Evolutionary conservation across 495 filamentous ascomycete species (phyloP), one percentile per base, ranked within the genome.

Genomic region (Tuber indicum): DNA sequence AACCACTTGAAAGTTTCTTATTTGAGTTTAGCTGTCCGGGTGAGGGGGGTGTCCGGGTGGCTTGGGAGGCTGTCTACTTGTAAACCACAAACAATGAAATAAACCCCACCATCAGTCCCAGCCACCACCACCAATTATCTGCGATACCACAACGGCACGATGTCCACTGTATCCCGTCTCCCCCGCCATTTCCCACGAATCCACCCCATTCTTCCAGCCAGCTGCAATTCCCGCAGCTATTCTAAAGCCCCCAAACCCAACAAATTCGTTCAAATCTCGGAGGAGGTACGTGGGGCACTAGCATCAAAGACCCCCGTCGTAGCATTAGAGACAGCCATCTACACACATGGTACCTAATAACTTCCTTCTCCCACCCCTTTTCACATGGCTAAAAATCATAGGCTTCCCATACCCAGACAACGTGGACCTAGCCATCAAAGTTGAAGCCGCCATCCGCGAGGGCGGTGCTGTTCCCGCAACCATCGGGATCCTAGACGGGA

Each of bases 381-480:
- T 75, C n/a, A 76, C 39, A 72, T 87, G 87, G 32, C 58, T 66
- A 8, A 66, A 66, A 70, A 87, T 84, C 44, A 83, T 86, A 90
- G 96, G 96, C 41, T 94, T 94, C 79, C 91, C 96, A 49, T 93
- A 93, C 76, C 90, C 93, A 3, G 92, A 94, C 49, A 94, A 93
- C 78, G 86, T 92, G 52, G 87, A 89, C 16, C 88, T 99, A 9
- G 90, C 91, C 23, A 85, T 87, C 12, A 83, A 88, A 36, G 87
- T 97, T 21, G 95, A 98, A 84, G 88, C 88, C 12, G 85, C 94
- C 12, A 90, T 98, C 58, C 91, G 96, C 74, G 84, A 85, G 12
- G 89, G 94, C 85, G 96, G 96, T 47, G 96, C 90, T 23, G 88
- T 98, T 36, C 96, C 96, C n/a, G 96, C 96, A 26, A 96, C 95